Percentiles rank a stretch among this genome's conserved stretches.
Evolutionary conservation across 768 basidiomycete genomes (phyloP).

Genomic region (Rhizopogon rudus): DNA sequence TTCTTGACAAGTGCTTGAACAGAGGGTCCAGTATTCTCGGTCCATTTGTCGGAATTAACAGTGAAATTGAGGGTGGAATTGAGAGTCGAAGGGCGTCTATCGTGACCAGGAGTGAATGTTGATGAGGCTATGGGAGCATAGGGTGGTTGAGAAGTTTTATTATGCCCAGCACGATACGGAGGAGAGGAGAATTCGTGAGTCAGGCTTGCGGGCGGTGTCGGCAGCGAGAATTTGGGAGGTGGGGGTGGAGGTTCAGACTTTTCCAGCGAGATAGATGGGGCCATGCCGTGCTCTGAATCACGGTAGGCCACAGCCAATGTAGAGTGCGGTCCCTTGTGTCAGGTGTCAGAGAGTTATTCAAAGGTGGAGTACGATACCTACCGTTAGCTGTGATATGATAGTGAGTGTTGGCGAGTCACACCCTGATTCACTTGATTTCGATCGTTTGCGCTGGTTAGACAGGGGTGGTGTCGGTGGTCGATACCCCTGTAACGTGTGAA

Average conservation of each 20-base stretch:
- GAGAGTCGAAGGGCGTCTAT: slow-evolving; percentile 21
- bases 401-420: slow-evolving; percentile 24
- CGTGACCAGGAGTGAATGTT: slow-evolving; percentile 23
- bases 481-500: slow-evolving; percentile 34
- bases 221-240: slow-evolving; percentile 23
- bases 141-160: slow-evolving; percentile 16
- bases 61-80: slow-evolving; percentile 1
- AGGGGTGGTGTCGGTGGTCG: slow-evolving; percentile 59
- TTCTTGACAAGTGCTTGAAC: slow-evolving; percentile 18
- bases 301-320: slow-evolving; percentile 18
- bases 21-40: slow-evolving; percentile 19
- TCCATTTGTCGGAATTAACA: slow-evolving; percentile 26
- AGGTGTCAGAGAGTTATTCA: slow-evolving; percentile 1
- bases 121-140: slow-evolving; percentile 21
- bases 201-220: slow-evolving; percentile 24
- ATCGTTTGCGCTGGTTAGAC: slow-evolving; percentile 30
- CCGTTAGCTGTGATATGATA: slow-evolving; percentile 18
- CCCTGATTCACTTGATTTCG: slow-evolving; percentile 27
- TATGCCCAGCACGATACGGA: slow-evolving; percentile 9
- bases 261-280: slow-evolving; percentile 14
- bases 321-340: slow-evolving; percentile 19
- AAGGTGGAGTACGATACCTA: slow-evolving; percentile 9
- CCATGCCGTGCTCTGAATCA: slow-evolving; percentile 11
- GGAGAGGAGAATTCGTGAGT: slow-evolving; percentile 18
- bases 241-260: slow-evolving; percentile 13